These are phyloP conservation scores for Effrenium voratum DNA, from an alignment of 73 alveolate species.

Conservation along the genomic window DNA sequence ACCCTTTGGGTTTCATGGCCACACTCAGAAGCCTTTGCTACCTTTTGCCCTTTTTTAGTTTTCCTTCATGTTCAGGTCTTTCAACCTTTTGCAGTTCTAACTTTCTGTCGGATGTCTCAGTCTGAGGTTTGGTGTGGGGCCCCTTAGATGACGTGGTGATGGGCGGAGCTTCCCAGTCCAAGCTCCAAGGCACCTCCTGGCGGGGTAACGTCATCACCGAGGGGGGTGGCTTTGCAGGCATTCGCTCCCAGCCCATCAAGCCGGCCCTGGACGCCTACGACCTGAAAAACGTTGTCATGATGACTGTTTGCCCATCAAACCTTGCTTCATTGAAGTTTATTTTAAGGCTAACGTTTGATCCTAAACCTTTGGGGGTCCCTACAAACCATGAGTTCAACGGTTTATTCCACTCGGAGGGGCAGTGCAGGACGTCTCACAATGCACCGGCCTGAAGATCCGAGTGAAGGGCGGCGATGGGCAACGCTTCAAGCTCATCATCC, in stretches of 20 bases:
- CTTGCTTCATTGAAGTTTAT: too few relatives aligned
- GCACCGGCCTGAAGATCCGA: constrained; percentile 51
- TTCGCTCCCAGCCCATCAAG: constrained; percentile 85
- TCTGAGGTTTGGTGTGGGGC: constrained; percentile 89
- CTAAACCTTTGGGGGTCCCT: too few relatives aligned
- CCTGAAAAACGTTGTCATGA: too few relatives aligned
- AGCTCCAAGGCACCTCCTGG: constrained; percentile 59
- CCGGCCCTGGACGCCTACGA: constrained; percentile 49
- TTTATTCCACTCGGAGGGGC: too few relatives aligned
- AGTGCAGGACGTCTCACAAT: constrained; percentile 18
- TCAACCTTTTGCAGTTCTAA: too few relatives aligned
- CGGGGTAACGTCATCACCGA: constrained; percentile 56
- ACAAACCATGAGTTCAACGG: too few relatives aligned
- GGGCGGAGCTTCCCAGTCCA: constrained; percentile 78
- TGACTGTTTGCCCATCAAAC: too few relatives aligned
- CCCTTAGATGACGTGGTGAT: constrained; percentile 82
- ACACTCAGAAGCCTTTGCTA: too few relatives aligned
- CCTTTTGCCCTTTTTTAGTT: too few relatives aligned
- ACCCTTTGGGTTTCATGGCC: constrained; percentile 57
- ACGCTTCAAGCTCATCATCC: constrained; percentile 74
- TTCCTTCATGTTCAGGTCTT: too few relatives aligned
- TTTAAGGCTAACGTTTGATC: too few relatives aligned
- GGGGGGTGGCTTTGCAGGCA: constrained; percentile 87
- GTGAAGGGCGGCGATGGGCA: constrained; percentile 87
- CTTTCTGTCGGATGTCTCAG: too few relatives aligned